Percentiles rank a stretch among this genome's conserved stretches.
Evolutionary conservation across 1,139 yeast genomes (phyloP).

Genomic region (Candida sp.): DNA sequence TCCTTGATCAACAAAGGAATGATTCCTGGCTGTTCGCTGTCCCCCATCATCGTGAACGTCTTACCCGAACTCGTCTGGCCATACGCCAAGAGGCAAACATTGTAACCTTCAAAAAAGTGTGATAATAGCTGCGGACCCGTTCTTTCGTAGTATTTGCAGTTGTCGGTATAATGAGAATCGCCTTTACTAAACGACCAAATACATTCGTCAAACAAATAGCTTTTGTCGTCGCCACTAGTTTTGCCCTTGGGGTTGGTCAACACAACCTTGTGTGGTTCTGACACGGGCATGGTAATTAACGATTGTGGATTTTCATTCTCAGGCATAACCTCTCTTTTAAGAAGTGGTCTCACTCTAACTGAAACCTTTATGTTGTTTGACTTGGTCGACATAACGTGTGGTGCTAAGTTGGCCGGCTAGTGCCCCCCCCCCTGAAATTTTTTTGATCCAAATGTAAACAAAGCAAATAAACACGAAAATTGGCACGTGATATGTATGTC

Average conservation of each 20-base stretch:
- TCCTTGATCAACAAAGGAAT: conserved; percentile 63
- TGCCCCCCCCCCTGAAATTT: not conserved
- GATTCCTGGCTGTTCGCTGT: conserved; percentile 53
- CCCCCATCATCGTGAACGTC: conserved; percentile 78
- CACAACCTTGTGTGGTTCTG: conserved; percentile 22
- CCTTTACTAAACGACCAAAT: conserved; percentile 56
- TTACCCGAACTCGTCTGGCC: conserved; percentile 83
- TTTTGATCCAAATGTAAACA: conserved; percentile 6
- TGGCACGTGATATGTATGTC: too few relatives aligned
- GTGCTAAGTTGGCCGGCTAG: not conserved
- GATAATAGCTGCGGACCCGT: conserved; percentile 64
- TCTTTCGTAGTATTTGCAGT: conserved; percentile 50
- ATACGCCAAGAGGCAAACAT: conserved; percentile 76
- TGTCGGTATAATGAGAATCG: conserved; percentile 46
- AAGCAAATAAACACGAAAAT: not conserved
- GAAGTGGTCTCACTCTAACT: conserved; percentile 50
- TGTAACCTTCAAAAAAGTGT: conserved; percentile 70
- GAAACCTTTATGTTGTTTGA: conserved; percentile 43
- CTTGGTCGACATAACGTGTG: not conserved
- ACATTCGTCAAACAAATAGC: conserved; percentile 60
- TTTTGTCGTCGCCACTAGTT: conserved; percentile 23
- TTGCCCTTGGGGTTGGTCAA: conserved; percentile 23
- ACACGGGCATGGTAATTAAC: conserved; percentile 36
- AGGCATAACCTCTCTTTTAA: conserved; percentile 33
- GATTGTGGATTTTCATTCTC: conserved; percentile 12